Evolutionary conservation across 2,329 filamentous ascomycete genomes (phyloP).

Genomic region (Aspergillus clavatus): DNA sequence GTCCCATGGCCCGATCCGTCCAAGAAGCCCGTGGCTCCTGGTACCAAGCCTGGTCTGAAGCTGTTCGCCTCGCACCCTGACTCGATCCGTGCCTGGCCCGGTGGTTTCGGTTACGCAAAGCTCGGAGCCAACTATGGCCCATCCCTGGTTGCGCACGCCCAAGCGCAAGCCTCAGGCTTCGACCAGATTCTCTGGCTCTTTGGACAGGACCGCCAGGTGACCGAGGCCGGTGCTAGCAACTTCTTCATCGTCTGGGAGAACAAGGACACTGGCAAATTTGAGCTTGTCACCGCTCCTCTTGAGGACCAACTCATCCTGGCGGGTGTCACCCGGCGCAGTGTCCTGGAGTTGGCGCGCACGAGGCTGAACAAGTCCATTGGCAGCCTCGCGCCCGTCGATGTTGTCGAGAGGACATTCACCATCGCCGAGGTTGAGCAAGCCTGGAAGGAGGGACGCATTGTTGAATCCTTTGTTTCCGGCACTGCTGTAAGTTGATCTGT

Average conservation of each 20-base stretch:
- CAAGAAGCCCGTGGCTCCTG: slow-evolving; percentile 19
- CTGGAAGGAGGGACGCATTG: slow-evolving; percentile 65
- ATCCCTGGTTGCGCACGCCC: slow-evolving; percentile 68
- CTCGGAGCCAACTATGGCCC: slow-evolving; percentile 93
- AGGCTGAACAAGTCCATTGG: slow-evolving; percentile 49
- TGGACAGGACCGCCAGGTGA: slow-evolving; percentile 69
- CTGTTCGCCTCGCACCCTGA: slow-evolving; percentile 76
- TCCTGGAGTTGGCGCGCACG: slow-evolving; percentile 66
- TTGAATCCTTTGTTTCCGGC: slow-evolving; percentile 82
- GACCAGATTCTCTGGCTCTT: slow-evolving; percentile 95
- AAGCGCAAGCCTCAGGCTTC: slow-evolving; percentile 68
- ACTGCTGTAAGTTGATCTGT: slow-evolving; percentile 62
- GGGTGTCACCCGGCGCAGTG: slow-evolving; percentile 78
- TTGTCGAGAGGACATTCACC: slow-evolving; percentile 77
- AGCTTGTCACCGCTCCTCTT: slow-evolving; percentile 79
- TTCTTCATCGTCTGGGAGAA: slow-evolving; percentile 77
- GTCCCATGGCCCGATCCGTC: slow-evolving; percentile 38
- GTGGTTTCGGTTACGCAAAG: slow-evolving; percentile 88
- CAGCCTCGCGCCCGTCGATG: slow-evolving; percentile 64
- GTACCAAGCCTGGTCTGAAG: slow-evolving; percentile 46
- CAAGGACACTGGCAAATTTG: slow-evolving; percentile 52
- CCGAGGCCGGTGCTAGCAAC: slow-evolving; percentile 87
- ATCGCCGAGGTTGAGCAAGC: slow-evolving; percentile 74
- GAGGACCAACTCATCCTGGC: slow-evolving; percentile 80
- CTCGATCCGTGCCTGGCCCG: slow-evolving; percentile 86